Percentiles rank a stretch among this genome's conserved stretches.
These are phyloP conservation scores for Trametes sp. DNA, from an alignment of 1,284 basidiomycete genomes.

Conservation along the genomic window DNA sequence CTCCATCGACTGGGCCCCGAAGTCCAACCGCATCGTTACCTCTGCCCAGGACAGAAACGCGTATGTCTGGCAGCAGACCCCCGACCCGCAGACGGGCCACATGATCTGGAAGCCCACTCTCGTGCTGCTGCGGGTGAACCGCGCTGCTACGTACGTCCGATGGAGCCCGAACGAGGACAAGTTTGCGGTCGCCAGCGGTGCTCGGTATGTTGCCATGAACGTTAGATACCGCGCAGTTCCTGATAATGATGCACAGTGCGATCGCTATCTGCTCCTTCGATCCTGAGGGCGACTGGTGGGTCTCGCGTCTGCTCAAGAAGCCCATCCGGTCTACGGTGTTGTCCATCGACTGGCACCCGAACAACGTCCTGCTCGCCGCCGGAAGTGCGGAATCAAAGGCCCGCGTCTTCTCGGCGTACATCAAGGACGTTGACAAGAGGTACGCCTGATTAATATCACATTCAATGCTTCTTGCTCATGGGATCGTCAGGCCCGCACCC, in stretches of 20 bases:
- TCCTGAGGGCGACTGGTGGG: conserved; percentile 99
- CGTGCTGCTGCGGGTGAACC: conserved; percentile 94
- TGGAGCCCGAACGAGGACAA: conserved; percentile 99
- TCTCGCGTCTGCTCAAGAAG: conserved; percentile 97
- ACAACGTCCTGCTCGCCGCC: conserved; percentile 90
- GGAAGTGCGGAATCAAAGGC: conserved; percentile 97
- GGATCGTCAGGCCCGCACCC: conserved; percentile 73
- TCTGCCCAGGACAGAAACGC: conserved; percentile 99
- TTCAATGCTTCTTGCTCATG: conserved; percentile 2
- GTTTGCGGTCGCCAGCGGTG: conserved; percentile 98
- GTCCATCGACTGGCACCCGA: conserved; percentile 97
- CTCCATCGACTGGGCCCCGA: conserved; percentile 98
- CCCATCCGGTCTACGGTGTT: conserved; percentile 84
- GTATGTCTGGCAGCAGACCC: conserved; percentile 94
- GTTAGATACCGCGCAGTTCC: background rate
- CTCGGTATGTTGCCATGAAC: conserved; percentile 63
- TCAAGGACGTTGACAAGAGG: conserved; percentile 98
- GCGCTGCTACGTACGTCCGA: conserved; percentile 93
- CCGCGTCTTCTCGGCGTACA: conserved; percentile 91
- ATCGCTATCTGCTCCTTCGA: conserved; percentile 97
- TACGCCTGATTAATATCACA: conserved; percentile 38
- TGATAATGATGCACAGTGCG: conserved; percentile 57
- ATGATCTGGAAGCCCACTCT: conserved; percentile 94
- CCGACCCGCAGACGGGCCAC: conserved; percentile 73
- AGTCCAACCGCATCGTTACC: conserved; percentile 96